Percentiles rank a stretch among this genome's conserved stretches.
Conservation (phyloP, 1,284 basidiomycete genomes). For the Cryptococcus amylolentus region DNA sequence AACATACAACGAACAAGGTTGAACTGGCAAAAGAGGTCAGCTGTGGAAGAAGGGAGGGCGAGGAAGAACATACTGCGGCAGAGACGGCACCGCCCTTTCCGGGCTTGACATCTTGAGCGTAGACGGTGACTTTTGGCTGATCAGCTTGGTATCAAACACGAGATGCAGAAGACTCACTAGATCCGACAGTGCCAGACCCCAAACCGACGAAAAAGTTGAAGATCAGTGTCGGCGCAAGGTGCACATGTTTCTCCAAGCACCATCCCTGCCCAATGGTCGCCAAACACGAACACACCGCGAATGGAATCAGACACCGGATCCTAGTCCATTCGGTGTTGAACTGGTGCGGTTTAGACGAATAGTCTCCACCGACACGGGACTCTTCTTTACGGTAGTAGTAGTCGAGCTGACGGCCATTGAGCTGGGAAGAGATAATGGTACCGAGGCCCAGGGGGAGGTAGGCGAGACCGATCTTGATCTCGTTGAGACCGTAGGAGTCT, state of each 20-base stretch:
- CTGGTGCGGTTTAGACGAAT: slow-evolving; percentile 28
- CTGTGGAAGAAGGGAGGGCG: neutral
- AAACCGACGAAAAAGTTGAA: slow-evolving; percentile 43
- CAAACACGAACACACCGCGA: slow-evolving; percentile 5
- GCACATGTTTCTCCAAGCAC: slow-evolving; percentile 36
- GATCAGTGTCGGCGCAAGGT: slow-evolving; percentile 34
- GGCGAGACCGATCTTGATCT: slow-evolving; percentile 47
- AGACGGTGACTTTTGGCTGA: slow-evolving; percentile 30
- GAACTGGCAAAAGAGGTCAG: slow-evolving; percentile 18
- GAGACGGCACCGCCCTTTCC: slow-evolving; percentile 46
- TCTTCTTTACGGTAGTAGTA: slow-evolving; percentile 40
- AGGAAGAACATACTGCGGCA: slow-evolving; percentile 32
- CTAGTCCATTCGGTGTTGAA: slow-evolving; percentile 42
- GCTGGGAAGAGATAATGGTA: slow-evolving; percentile 27
- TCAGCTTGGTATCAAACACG: neutral
- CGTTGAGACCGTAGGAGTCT: slow-evolving; percentile 38
- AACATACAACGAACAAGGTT: slow-evolving; percentile 48
- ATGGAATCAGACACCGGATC: slow-evolving; percentile 33
- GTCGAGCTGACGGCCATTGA: slow-evolving; percentile 44
- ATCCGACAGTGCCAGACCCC: slow-evolving; percentile 31
- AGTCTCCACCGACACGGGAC: slow-evolving; percentile 39
- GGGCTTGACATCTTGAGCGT: slow-evolving; percentile 44
- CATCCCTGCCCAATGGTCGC: slow-evolving; percentile 35
- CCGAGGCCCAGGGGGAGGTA: slow-evolving; percentile 47
- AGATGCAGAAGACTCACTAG: slow-evolving; percentile 11